A percentile compares a stretch with the other conserved stretches of the same genome.
phyloP scores from a whole-genome alignment of 106 monocot genomes.

The Dendrobium officinale region DNA sequence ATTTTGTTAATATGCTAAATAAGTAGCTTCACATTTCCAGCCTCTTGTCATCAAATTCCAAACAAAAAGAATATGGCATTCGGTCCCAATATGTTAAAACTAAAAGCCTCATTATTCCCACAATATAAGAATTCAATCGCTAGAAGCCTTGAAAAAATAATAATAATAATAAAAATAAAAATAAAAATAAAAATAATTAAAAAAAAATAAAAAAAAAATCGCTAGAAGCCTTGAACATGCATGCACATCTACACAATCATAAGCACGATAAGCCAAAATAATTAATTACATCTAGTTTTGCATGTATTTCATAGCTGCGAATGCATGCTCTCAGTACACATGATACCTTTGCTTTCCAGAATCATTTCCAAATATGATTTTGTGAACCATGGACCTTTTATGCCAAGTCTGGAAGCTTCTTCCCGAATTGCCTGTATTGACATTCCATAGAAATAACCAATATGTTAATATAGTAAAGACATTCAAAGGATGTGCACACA shows the following conservation, averaged over 20 bases:
- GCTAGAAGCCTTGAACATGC: neutral
- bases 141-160: neutral
- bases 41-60: neutral
- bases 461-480: neutral
- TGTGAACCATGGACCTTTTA: slow-evolving; percentile 85
- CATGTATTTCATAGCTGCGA: neutral
- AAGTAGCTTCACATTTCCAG: neutral
- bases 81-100: neutral
- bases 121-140: neutral
- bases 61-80: neutral
- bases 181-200: too few species aligned
- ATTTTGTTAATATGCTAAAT: neutral
- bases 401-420: slow-evolving; percentile 67
- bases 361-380: slow-evolving; percentile 99
- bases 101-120: neutral
- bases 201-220: neutral
- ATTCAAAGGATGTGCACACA: neutral
- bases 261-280: neutral
- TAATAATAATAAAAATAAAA: too few species aligned
- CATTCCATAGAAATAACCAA: neutral
- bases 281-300: neutral
- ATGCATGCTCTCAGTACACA: neutral
- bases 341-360: slow-evolving; percentile 80
- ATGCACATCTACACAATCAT: neutral
- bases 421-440: slow-evolving; percentile 52